Conservation (phyloP, 192 early-diverging fungal species). For the Phycomyces nitens region DNA sequence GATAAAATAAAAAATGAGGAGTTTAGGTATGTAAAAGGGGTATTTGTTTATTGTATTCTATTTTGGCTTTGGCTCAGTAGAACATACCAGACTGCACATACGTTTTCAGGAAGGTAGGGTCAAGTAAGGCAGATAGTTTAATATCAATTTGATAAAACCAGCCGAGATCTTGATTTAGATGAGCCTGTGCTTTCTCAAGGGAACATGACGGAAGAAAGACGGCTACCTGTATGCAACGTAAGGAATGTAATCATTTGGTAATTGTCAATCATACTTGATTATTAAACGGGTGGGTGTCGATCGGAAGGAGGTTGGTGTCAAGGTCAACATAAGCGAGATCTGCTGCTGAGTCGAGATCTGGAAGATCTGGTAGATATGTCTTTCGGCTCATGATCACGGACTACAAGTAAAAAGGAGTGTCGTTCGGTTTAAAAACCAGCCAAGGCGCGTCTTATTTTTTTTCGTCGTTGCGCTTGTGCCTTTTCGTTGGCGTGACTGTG, state of each 20-base stretch:
- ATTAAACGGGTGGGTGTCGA: constrained; percentile 24
- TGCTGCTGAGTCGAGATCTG: not conserved
- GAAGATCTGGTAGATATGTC: constrained; percentile 2
- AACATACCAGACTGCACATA: constrained; percentile 16
- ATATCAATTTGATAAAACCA: constrained; percentile 24
- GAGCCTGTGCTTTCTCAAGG: not conserved
- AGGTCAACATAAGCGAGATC: constrained; percentile 7
- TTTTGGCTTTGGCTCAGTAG: not conserved
- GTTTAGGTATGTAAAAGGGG: not conserved
- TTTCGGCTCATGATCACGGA: constrained; percentile 11
- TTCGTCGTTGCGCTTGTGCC: not conserved
- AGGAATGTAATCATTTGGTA: not conserved
- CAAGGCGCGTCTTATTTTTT: not conserved
- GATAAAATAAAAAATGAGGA: no score
- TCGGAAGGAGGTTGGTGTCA: not conserved
- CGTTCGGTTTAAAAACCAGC: not conserved
- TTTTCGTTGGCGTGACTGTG: not conserved
- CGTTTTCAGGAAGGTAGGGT: constrained; percentile 6
- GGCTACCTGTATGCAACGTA: constrained; percentile 8
- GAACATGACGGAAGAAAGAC: constrained; percentile 11
- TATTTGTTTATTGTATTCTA: not conserved
- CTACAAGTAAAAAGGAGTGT: not conserved
- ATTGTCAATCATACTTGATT: constrained; percentile 12
- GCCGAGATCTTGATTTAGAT: constrained; percentile 3
- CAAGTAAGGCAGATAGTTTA: constrained; percentile 10